Evolutionary conservation across 1,139 yeast species (phyloP).

Genomic region (Zygoascus meyerae): DNA sequence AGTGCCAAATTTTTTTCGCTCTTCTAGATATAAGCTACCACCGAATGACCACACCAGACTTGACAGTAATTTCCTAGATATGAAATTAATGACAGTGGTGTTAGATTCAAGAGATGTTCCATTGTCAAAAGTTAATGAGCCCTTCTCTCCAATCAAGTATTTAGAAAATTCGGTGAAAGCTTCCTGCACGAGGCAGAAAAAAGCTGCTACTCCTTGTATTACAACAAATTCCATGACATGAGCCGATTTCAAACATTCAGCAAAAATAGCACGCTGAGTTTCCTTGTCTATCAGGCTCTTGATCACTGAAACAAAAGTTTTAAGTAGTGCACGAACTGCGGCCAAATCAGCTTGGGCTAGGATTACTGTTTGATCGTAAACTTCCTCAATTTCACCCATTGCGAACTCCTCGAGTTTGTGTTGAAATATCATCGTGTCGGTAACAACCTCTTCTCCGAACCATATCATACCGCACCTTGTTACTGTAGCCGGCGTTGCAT

Average conservation of each 20-base stretch:
- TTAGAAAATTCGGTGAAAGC: conserved; percentile 24
- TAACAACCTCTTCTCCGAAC: conserved; percentile 44
- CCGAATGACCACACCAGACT: conserved; percentile 64
- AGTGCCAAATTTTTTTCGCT: conserved; percentile 40
- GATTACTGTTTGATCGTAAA: conserved; percentile 28
- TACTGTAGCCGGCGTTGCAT: conserved; percentile 86
- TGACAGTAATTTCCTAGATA: conserved; percentile 27
- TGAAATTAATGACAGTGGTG: not conserved
- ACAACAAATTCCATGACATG: conserved; percentile 54
- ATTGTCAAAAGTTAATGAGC: too few relatives aligned
- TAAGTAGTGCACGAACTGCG: too few relatives aligned
- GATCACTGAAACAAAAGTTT: conserved; percentile 1
- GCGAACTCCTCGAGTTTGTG: conserved; percentile 20
- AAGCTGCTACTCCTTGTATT: conserved; percentile 39
- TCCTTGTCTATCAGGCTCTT: conserved; percentile 20
- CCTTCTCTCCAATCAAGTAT: conserved; percentile 1
- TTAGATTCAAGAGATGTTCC: not conserved
- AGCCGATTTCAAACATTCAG: conserved; percentile 25
- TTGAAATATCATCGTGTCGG: conserved; percentile 27
- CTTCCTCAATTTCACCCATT: conserved; percentile 23
- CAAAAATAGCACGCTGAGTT: conserved; percentile 20
- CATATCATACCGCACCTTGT: conserved; percentile 91
- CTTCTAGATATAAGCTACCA: conserved; percentile 48
- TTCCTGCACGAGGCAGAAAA: conserved; percentile 30
- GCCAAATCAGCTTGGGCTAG: conserved; percentile 13